Percentiles rank a stretch among this genome's conserved stretches.
Conservation (phyloP, 2,329 filamentous ascomycete species). For the Aurifilum marmelostoma region DNA sequence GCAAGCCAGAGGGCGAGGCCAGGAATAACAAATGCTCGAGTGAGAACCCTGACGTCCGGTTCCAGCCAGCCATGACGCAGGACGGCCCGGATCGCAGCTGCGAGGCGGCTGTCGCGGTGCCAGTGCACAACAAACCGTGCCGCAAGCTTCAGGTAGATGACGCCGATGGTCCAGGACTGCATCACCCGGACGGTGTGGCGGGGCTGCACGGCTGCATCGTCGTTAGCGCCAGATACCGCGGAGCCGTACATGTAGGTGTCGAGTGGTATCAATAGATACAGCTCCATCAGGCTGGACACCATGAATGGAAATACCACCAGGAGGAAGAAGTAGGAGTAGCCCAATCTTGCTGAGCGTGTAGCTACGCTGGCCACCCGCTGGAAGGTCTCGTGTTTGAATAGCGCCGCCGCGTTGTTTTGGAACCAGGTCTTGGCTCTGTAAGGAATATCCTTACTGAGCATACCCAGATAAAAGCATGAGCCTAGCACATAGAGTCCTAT, state of each 20-base stretch:
- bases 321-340: constrained; percentile 77
- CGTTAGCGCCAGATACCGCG: constrained; percentile 31
- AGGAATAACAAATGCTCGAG: constrained; percentile 84
- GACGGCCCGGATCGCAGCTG: constrained; percentile 74
- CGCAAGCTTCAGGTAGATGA: constrained; percentile 85
- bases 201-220: constrained; percentile 39
- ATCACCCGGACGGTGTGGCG: constrained; percentile 80
- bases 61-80: constrained; percentile 75
- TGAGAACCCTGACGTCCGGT: constrained; percentile 79
- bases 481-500: constrained; percentile 84
- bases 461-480: constrained; percentile 62
- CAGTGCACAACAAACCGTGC: constrained; percentile 69
- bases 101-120: constrained; percentile 70
- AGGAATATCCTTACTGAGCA: constrained; percentile 52
- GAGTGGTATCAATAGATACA: constrained; percentile 85
- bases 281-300: constrained; percentile 78
- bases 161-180: constrained; percentile 90
- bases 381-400: constrained; percentile 39
- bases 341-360: constrained; percentile 50
- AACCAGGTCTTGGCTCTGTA: constrained; percentile 39
- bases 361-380: constrained; percentile 37
- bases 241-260: constrained; percentile 71
- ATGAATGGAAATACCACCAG: constrained; percentile 80
- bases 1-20: constrained; percentile 62
- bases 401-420: constrained; percentile 32